Conservation (phyloP, 2,329 filamentous ascomycete species). For the Truncatella angustata region DNA sequence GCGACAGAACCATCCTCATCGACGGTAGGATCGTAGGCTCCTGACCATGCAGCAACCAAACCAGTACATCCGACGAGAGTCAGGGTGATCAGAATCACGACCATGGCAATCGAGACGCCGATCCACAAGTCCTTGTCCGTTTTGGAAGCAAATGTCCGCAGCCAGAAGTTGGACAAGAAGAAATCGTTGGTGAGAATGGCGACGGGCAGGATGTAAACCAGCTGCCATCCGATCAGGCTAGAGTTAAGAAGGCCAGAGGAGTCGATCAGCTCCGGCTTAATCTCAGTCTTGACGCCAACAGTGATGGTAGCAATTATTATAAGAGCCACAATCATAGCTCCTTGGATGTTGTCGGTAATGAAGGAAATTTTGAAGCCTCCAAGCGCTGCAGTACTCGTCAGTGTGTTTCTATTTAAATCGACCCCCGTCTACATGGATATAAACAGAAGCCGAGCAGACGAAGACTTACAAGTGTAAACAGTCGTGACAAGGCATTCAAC, state of each 20-base stretch:
- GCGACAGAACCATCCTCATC: conserved; percentile 62
- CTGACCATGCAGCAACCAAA: conserved; percentile 76
- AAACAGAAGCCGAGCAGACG: conserved; percentile 8
- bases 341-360: conserved; percentile 79
- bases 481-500: conserved; percentile 77
- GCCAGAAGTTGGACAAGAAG: conserved; percentile 82
- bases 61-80: conserved; percentile 72
- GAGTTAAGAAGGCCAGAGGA: conserved; percentile 67
- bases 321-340: conserved; percentile 71
- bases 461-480: conserved; percentile 72
- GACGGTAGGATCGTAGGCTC: conserved; percentile 59
- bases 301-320: conserved; percentile 75
- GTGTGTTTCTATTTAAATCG: too few species aligned
- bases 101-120: conserved; percentile 67
- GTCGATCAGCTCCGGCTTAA: conserved; percentile 67
- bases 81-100: conserved; percentile 65
- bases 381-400: conserved; percentile 50
- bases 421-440: too few species aligned
- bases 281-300: conserved; percentile 72
- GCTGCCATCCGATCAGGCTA: conserved; percentile 76
- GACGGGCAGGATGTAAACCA: conserved; percentile 80
- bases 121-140: conserved; percentile 77
- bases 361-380: conserved; percentile 85
- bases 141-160: conserved; percentile 77
- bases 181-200: conserved; percentile 83